Base-by-base conservation (phyloP, 352 stramenopile genomes). In the Saprolegnia parasitica region DNA sequence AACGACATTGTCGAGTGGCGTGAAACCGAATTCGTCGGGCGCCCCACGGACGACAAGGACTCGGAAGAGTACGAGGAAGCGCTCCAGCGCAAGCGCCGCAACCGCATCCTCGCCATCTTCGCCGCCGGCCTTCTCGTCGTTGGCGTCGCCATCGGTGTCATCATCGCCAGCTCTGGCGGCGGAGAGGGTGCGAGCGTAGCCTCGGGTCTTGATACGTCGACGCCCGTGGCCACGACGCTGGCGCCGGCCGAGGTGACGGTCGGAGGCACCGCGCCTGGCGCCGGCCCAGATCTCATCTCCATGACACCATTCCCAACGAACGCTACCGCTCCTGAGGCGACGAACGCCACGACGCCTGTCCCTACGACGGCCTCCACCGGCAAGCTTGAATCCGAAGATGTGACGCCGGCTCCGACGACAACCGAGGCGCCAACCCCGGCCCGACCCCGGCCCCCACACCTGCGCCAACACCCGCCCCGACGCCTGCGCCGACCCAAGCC, bases 11-110 rank as follows among this genome's bases (percentile, higher is more conserved):
- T 61, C 9, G 18, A 20, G 35, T 68, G 47, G 32, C 62, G 62
- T 18, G 62, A 57, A 46, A 68, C 62, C 1, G 62, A 68, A 24
- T 68, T 23, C 23, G 46, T 68, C 10, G 18, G 26, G 9, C 62
- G 62, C n/a, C 39, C 62, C 8, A 68, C 62, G 16, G 62, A 68
- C 24, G 32, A 57, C 35, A 68, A 68, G 37, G 62, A 68, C 45
- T 46, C 62, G n/a, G 62, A 68, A 40, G 62, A 68, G 50, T 68
- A 68, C 46, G 62, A 61, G 29, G n/a, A 68, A 46, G n/a, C 20
- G 18, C 32, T 68, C 32, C 40, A 68, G 32, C 62, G 40, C 35
- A 56, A 21, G n/a, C 46, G 62, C 23, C 62, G 62, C 45, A 68
- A 68, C 24, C 62, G 62, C 40, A 60, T 68, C 39, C 16, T 68